phyloP scores from a whole-genome alignment of 257 asterid genomes.

The Solanum appendiculatum region DNA sequence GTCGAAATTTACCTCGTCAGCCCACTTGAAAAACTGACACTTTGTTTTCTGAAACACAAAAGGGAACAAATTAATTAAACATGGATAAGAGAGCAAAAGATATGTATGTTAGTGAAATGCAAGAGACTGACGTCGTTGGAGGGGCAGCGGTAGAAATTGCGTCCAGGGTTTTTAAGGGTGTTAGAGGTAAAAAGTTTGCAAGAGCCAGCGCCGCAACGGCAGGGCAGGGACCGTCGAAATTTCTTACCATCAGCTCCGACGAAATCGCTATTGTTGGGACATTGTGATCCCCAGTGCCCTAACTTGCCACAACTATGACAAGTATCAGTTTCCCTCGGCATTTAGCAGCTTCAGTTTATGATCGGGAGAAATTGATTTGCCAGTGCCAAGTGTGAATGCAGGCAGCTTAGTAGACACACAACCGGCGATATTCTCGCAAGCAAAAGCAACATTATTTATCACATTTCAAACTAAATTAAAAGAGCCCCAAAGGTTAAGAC shows the following conservation, averaged over 20 bases:
- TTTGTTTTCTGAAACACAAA: not conserved
- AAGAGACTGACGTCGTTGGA: slow-evolving; percentile 8
- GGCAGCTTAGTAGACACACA: not conserved
- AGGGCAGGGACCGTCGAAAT: not conserved
- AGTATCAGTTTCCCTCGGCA: not conserved
- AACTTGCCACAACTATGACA: not conserved
- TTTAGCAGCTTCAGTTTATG: not conserved
- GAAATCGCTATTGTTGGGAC: not conserved
- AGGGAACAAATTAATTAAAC: not conserved
- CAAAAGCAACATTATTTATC: not conserved
- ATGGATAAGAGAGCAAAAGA: not conserved
- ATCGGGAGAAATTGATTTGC: not conserved
- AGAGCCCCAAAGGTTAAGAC: too few relatives aligned
- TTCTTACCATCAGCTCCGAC: not conserved
- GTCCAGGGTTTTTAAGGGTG: not conserved
- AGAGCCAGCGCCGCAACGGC: not conserved
- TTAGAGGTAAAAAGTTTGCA: not conserved
- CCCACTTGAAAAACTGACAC: slow-evolving; percentile 31
- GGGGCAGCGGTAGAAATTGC: not conserved
- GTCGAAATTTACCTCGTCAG: slow-evolving; percentile 12
- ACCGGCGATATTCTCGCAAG: not conserved
- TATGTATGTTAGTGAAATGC: not conserved
- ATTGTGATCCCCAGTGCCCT: not conserved
- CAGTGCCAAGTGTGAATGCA: not conserved
- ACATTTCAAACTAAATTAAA: not conserved